A percentile compares a stretch with the other conserved stretches of the same genome.
Evolutionary conservation across 2,329 filamentous ascomycete genomes (phyloP).

Genomic region (Aspergillus sp.): DNA sequence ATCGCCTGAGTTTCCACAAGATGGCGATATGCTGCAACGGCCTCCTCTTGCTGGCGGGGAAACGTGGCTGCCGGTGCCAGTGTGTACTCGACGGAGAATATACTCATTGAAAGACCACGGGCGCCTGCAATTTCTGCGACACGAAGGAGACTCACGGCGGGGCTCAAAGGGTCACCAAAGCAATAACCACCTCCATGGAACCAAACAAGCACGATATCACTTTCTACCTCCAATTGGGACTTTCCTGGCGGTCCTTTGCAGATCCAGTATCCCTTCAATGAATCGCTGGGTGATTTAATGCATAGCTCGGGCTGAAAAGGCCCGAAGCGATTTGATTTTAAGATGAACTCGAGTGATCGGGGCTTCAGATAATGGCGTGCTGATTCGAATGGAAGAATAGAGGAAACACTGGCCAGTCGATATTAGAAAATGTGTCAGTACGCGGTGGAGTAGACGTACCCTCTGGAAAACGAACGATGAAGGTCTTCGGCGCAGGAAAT

Average conservation of each 20-base stretch:
- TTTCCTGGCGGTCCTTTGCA: neutral
- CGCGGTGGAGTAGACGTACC: neutral
- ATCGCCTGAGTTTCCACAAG: neutral
- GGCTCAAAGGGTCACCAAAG: neutral
- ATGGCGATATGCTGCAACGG: neutral
- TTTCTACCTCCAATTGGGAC: neutral
- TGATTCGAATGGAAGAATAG: neutral
- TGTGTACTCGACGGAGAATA: neutral
- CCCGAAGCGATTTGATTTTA: neutral
- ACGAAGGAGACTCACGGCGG: neutral
- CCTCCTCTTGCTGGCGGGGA: slow-evolving; percentile 1
- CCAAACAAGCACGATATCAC: neutral
- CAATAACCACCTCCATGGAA: slow-evolving; percentile 3
- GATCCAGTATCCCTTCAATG: neutral
- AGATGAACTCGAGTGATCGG: neutral
- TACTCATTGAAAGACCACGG: neutral
- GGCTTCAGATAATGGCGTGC: neutral
- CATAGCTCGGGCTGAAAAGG: neutral
- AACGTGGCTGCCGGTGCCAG: neutral
- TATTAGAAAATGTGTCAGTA: neutral
- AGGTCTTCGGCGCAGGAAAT: neutral
- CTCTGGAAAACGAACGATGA: neutral
- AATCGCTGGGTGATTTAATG: neutral
- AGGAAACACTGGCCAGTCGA: neutral
- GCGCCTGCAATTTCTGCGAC: neutral